Conservation (phyloP, 2,329 filamentous ascomycete genomes). For the Stachybotrys elegans region DNA sequence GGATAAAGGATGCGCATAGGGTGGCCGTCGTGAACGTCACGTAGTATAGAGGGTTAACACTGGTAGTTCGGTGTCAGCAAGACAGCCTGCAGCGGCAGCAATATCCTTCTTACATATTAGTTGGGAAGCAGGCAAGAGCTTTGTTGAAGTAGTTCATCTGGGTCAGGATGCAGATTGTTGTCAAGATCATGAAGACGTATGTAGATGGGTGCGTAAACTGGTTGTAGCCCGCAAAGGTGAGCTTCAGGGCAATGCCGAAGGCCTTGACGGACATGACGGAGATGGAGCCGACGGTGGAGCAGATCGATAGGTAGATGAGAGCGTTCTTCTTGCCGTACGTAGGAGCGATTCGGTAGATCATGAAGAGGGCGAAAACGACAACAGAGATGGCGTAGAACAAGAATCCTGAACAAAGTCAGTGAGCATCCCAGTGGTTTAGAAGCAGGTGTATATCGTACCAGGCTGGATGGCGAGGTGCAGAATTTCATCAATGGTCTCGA, state of each 20-base stretch:
- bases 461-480: conserved; percentile 85
- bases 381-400: conserved; percentile 80
- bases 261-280: conserved; percentile 99
- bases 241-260: conserved; percentile 94
- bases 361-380: conserved; percentile 76
- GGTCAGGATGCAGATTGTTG: conserved; percentile 86
- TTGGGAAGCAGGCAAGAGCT: conserved; percentile 91
- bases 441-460: conserved; percentile 50
- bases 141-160: conserved; percentile 99
- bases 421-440: neutral
- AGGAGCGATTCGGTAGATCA: conserved; percentile 95
- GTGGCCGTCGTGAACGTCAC: conserved; percentile 96
- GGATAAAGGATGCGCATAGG: conserved; percentile 88
- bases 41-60: conserved; percentile 94
- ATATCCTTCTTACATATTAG: conserved; percentile 86
- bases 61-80: too few relatives aligned
- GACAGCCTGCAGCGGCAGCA: too few relatives aligned
- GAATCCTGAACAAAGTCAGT: conserved; percentile 60
- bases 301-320: conserved; percentile 94
- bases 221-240: conserved; percentile 89
- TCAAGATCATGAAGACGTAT: conserved; percentile 95
- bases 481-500: conserved; percentile 87
- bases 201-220: conserved; percentile 94
- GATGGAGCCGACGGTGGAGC: conserved; percentile 92
- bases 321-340: conserved; percentile 92